Conservation (phyloP, 768 basidiomycete species). For the Pleurotus tuoliensis region DNA sequence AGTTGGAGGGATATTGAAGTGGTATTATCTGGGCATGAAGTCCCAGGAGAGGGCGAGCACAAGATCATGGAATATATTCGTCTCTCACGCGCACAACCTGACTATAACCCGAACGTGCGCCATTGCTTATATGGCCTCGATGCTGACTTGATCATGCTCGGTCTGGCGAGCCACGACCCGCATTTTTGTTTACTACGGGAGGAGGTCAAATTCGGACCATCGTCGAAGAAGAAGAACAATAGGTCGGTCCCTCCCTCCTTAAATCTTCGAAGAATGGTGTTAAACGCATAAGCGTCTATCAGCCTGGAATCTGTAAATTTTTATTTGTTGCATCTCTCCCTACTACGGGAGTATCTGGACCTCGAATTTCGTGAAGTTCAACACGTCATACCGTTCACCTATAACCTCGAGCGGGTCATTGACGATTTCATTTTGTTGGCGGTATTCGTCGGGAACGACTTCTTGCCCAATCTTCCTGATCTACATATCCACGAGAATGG, state of each 20-base stretch:
- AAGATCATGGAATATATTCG: conserved; percentile 99
- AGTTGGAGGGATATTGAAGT: conserved; percentile 92
- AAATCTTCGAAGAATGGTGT: conserved; percentile 18
- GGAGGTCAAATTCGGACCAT: conserved; percentile 96
- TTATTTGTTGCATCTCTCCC: conserved; percentile 89
- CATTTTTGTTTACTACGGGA: conserved; percentile 97
- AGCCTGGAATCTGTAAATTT: conserved; percentile 82
- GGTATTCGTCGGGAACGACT: conserved; percentile 98
- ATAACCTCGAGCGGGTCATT: conserved; percentile 90
- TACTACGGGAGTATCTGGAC: conserved; percentile 96
- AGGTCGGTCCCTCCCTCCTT: conserved; percentile 24
- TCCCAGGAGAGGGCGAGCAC: conserved; percentile 99
- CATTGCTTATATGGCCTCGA: conserved; percentile 99
- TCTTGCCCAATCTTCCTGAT: conserved; percentile 93
- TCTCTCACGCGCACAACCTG: conserved; percentile 87
- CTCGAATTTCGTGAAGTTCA: conserved; percentile 84
- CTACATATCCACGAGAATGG: conserved; percentile 98
- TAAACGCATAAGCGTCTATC: not conserved
- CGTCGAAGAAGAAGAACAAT: conserved; percentile 66
- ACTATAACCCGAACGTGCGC: conserved; percentile 94
- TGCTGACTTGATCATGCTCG: conserved; percentile 98
- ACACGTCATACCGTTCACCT: conserved; percentile 67
- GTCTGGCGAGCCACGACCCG: conserved; percentile 94
- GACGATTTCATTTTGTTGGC: conserved; percentile 97
- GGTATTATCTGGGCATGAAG: conserved; percentile 94